A percentile compares a stretch with the other conserved stretches of the same genome.
Conservation (phyloP, 2,329 filamentous ascomycete species). For the Diplodia corticola region DNA sequence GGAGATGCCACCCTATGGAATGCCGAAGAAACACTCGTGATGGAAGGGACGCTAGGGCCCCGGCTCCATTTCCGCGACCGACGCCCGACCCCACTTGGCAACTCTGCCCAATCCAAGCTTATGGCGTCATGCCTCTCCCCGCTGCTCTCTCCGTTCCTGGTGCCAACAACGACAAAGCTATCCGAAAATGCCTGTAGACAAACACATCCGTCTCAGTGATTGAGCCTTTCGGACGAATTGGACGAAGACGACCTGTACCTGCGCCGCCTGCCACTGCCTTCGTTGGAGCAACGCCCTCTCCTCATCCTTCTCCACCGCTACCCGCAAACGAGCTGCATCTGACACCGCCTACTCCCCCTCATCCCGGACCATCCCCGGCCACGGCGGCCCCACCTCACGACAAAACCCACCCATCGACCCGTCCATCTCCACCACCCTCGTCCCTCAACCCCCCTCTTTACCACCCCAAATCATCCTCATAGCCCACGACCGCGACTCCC, state of each 20-base stretch:
- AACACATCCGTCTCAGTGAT: not conserved
- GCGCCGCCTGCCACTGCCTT: not conserved
- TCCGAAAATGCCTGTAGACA: not conserved
- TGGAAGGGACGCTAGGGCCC: not conserved
- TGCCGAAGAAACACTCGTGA: not conserved
- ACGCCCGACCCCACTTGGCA: not conserved
- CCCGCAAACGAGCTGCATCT: not conserved
- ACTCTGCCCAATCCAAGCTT: not conserved
- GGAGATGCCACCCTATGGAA: not conserved
- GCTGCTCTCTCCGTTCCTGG: not conserved
- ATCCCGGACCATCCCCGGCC: conserved; percentile 36
- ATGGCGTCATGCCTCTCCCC: not conserved
- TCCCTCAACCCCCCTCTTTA: conserved; percentile 14
- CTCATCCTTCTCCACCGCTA: not conserved
- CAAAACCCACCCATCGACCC: conserved; percentile 36
- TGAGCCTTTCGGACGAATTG: not conserved
- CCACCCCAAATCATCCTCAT: conserved; percentile 43
- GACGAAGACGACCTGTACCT: not conserved
- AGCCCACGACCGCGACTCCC: conserved; percentile 58
- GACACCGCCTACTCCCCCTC: conserved; percentile 31
- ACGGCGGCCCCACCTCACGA: conserved; percentile 30
- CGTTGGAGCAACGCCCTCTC: not conserved
- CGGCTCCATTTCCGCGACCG: not conserved
- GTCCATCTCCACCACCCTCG: conserved; percentile 30
- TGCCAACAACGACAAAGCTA: not conserved